Evolutionary conservation across 768 basidiomycete genomes (phyloP).

Genomic region (Sarcodon aspratus): DNA sequence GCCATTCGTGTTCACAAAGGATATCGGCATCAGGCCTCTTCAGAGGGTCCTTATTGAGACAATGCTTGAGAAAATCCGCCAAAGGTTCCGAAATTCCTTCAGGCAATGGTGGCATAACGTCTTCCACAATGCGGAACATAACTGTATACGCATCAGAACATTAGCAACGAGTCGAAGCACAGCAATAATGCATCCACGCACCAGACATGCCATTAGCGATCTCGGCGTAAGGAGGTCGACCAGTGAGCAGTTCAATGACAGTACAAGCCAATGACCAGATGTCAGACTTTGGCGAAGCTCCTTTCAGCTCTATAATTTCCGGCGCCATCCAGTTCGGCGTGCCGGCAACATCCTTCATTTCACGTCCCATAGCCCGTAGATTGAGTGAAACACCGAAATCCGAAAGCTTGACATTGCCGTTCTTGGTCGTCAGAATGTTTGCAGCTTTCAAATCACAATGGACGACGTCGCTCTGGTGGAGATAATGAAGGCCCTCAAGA

Average conservation of each 20-base stretch:
- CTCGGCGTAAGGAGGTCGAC: constrained; percentile 85
- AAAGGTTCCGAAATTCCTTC: constrained; percentile 67
- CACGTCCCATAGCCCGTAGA: constrained; percentile 79
- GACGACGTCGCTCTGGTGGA: constrained; percentile 83
- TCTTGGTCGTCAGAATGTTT: constrained; percentile 98
- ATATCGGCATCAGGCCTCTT: constrained; percentile 75
- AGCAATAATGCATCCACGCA: constrained; percentile 17
- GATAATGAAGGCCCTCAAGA: constrained; percentile 87
- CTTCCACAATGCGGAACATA: constrained; percentile 97
- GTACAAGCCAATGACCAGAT: constrained; percentile 97
- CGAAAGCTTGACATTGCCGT: constrained; percentile 91
- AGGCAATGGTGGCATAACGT: constrained; percentile 80
- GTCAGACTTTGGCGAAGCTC: constrained; percentile 86
- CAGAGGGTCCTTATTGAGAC: constrained; percentile 83
- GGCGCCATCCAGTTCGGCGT: constrained; percentile 99
- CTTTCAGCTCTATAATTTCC: constrained; percentile 92
- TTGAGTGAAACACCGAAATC: constrained; percentile 98
- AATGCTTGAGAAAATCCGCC: constrained; percentile 70
- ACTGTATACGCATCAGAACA: constrained; percentile 35
- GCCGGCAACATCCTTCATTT: constrained; percentile 79
- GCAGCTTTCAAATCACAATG: constrained; percentile 98
- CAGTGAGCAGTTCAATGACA: constrained; percentile 87
- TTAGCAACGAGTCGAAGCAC: background rate
- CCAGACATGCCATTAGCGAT: constrained; percentile 87
- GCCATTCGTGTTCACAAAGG: constrained; percentile 88